These are phyloP conservation scores for Puccinia coronata DNA, from an alignment of 1,284 basidiomycete species.

Conservation along the genomic window DNA sequence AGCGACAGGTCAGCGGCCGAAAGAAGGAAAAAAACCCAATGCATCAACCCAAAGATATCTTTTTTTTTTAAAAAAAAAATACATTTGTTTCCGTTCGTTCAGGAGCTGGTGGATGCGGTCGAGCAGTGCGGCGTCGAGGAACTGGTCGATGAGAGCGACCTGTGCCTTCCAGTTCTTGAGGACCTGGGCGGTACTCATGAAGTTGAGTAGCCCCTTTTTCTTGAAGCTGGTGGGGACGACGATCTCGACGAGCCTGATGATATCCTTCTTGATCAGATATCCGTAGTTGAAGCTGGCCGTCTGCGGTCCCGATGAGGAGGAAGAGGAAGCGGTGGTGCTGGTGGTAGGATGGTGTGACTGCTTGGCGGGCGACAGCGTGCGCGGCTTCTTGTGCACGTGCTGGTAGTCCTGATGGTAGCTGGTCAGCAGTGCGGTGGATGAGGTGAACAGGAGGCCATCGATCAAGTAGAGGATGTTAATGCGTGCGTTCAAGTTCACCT, in stretches of 20 bases:
- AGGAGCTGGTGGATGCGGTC: slow-evolving; percentile 12
- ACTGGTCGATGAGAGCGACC: slow-evolving; percentile 4
- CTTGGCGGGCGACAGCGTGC: too few relatives aligned
- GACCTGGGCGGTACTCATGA: slow-evolving; percentile 26
- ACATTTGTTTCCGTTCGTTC: slow-evolving; percentile 24
- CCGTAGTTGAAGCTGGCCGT: neutral
- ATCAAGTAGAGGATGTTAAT: slow-evolving; percentile 56
- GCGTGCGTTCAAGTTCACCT: slow-evolving; percentile 54
- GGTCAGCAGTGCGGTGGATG: slow-evolving; percentile 48
- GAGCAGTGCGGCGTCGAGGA: neutral
- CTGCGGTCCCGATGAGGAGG: neutral
- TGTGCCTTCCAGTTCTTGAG: slow-evolving; percentile 37
- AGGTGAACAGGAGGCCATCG: slow-evolving; percentile 53
- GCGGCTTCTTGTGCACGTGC: neutral
- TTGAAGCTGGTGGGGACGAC: slow-evolving; percentile 22
- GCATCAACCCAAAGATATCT: too few relatives aligned
- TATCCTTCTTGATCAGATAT: slow-evolving; percentile 5
- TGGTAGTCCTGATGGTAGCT: neutral
- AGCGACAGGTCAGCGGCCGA: too few relatives aligned
- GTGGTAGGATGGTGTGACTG: neutral
- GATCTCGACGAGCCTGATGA: slow-evolving; percentile 8
- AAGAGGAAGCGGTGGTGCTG: neutral
- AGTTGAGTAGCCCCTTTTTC: slow-evolving; percentile 23
- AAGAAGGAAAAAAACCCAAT: too few relatives aligned
- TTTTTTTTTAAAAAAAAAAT: too few relatives aligned